Evolutionary conservation across 1,284 basidiomycete genomes (phyloP), one percentile per base, ranked within the genome.

Genomic region (Rhodotorula sp.): DNA sequence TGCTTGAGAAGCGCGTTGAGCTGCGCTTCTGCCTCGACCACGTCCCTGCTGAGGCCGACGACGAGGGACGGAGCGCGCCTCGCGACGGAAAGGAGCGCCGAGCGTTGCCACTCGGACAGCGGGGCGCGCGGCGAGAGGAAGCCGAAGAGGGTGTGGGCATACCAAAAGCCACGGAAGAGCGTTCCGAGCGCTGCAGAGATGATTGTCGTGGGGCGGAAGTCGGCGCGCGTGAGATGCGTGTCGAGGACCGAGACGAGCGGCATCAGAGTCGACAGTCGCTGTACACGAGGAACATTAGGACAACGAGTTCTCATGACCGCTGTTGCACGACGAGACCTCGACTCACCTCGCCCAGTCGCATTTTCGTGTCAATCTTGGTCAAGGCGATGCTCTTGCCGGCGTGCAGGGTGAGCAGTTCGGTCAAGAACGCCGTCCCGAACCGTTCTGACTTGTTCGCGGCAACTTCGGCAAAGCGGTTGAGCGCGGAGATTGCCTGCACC

Each of bases 151-250:
- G 91, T 87, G 78, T 91, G 93, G 20, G 97, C 83, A 82, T 97
- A 93, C 96, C 96, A 99, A 83, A 95, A 86, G 80, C 93, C 94
- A 61, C 95, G 87, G 86, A 97, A 99, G 26, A 93, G 84, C 6
- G 88, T 85, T 6, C 91, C 89, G n/a, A 92, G 81, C 59, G 89
- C 89, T 2, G 87, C 80, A 4, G 88, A 85, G 61, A 61, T 31
- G n/a, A 47, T 70, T 46, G 26, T 89, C 51, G 86, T 81, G 5
- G 20, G 84, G 73, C 54, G 89, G 86, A 1, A 91, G 90, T 74
- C 90, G 87, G 29, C 83, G 77, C 79, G 95, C 92, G 51, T 86
- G n/a, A 99, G 85, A 16, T 97, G 85, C 1, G 92, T 90, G 77
- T 96, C 93, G 70, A 99, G 92, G 2, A 93, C 91, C 23, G 96